Evolutionary conservation across 257 asterid genomes (phyloP), one percentile per base, ranked within the genome.

Genomic region (Primulina eburnea): DNA sequence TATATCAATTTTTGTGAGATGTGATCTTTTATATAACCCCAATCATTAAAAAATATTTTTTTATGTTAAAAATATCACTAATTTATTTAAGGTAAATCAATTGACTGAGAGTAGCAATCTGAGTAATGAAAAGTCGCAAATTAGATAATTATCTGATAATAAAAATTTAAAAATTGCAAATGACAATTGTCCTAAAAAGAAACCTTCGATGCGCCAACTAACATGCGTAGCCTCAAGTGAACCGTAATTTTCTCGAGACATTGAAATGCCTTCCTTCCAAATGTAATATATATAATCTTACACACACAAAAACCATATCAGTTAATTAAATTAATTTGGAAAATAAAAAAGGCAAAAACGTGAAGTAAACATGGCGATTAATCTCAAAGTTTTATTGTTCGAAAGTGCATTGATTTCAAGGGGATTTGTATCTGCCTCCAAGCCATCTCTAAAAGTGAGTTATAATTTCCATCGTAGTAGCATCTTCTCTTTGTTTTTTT

Each of bases 391-490:
- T 63, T 73, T 71, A 40, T 57, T 77, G 20, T 68, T 73, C 43
- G 75, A 61, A 17, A 76, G 40, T 66, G 16, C 72, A 65, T 74
- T 82, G 88, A 63, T 84, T 55, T 74, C 62, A 52, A 75, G 89
- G 65, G 81, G 83, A 20, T 87, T 84, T 47, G 84, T 86, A 65
- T 76, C 84, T 7, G 76, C 85, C 43, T 87, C 90, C 3, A 62
- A 77, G 62, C 90, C 88, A 16, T 83, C 80, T 14, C 73, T 76
- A 38, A 73, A 75, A 71, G 96, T 89, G 66, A 80, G 88, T 60
- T 28, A 0, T 24, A 12, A 10, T 37, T 11, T 40, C 33, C 3
- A 1, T 30, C 3, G 33, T 30, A 30, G 12, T 7, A 37, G 7
- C 8, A 26, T 37, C 6, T 30, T 24, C 26, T 24, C 26, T 24